Evolutionary conservation across 2,329 filamentous ascomycete genomes (phyloP).

Genomic region (Trichoderma polysporum): DNA sequence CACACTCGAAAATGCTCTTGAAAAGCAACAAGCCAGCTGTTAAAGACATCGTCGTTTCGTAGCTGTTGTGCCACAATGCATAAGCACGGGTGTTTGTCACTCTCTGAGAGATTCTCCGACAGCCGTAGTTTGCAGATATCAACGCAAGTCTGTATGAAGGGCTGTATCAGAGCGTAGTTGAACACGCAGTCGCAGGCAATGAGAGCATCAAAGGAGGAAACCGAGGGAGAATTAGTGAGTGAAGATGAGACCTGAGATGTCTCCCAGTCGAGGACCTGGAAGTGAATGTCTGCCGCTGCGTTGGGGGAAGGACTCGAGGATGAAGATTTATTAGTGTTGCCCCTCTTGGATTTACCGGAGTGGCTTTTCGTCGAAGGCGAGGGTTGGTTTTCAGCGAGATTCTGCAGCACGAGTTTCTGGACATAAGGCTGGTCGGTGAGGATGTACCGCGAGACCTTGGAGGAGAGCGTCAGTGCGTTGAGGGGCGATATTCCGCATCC

Average conservation of each 20-base stretch:
- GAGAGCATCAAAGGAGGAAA: constrained; percentile 65
- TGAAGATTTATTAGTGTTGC: background rate
- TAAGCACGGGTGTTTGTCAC: constrained; percentile 52
- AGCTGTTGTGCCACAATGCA: constrained; percentile 89
- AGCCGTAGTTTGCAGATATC: constrained; percentile 66
- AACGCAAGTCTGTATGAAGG: constrained; percentile 77
- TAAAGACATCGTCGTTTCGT: constrained; percentile 80
- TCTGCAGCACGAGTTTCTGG: constrained; percentile 70
- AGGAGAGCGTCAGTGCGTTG: constrained; percentile 67
- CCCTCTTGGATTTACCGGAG: background rate
- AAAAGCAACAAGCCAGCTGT: constrained; percentile 74
- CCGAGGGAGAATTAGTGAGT: constrained; percentile 38
- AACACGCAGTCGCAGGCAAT: constrained; percentile 94
- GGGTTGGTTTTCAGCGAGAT: constrained; percentile 63
- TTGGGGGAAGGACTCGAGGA: constrained; percentile 15
- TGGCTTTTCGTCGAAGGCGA: background rate
- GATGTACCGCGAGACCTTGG: constrained; percentile 63
- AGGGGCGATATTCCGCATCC: constrained; percentile 86
- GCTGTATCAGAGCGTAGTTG: constrained; percentile 80
- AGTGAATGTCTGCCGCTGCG: constrained; percentile 42
- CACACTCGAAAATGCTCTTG: constrained; percentile 67
- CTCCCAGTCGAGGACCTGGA: constrained; percentile 81
- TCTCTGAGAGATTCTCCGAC: background rate
- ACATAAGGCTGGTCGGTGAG: constrained; percentile 91
- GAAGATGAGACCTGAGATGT: constrained; percentile 51